These are phyloP conservation scores for Plenodomus biglobosus DNA, from an alignment of 2,329 filamentous ascomycete genomes.

Conservation along the genomic window DNA sequence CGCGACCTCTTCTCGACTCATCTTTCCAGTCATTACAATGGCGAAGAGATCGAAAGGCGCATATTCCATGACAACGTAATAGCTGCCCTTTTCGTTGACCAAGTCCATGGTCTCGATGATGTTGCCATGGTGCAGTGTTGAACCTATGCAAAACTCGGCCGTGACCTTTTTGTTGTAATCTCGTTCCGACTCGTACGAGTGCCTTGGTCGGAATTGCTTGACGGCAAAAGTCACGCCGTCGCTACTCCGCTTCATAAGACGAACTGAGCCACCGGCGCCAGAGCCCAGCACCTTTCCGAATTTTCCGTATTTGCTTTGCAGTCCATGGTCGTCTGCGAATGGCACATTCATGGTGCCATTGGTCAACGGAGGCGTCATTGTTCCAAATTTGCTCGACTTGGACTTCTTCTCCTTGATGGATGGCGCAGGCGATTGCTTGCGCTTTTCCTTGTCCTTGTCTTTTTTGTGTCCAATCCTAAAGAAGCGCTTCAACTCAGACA, in stretches of 20 bases:
- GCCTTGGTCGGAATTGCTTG: constrained; percentile 91
- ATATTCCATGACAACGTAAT: constrained; percentile 99
- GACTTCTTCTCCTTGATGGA: constrained; percentile 56
- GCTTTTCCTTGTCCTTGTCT: constrained; percentile 52
- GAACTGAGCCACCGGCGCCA: constrained; percentile 90
- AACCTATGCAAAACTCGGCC: constrained; percentile 96
- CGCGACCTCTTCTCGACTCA: constrained; percentile 85
- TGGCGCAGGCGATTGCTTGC: constrained; percentile 63
- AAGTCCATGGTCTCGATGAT: constrained; percentile 98
- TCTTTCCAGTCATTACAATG: constrained; percentile 98
- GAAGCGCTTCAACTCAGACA: constrained; percentile 95
- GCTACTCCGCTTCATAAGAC: constrained; percentile 88
- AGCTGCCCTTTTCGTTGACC: constrained; percentile 87
- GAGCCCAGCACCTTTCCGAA: constrained; percentile 92
- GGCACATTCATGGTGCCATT: constrained; percentile 59
- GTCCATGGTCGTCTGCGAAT: constrained; percentile 90
- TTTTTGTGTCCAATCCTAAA: constrained; percentile 74
- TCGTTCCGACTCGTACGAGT: constrained; percentile 89
- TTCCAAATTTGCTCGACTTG: constrained; percentile 49
- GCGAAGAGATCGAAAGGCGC: constrained; percentile 95
- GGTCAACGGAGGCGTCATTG: constrained; percentile 42
- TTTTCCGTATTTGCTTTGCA: constrained; percentile 91
- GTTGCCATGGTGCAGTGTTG: constrained; percentile 94
- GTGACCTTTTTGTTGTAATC: constrained; percentile 99
- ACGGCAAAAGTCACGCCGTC: constrained; percentile 95